These are phyloP conservation scores for Skeletonema grethae DNA, from an alignment of 108 stramenopile species.

Conservation along the genomic window DNA sequence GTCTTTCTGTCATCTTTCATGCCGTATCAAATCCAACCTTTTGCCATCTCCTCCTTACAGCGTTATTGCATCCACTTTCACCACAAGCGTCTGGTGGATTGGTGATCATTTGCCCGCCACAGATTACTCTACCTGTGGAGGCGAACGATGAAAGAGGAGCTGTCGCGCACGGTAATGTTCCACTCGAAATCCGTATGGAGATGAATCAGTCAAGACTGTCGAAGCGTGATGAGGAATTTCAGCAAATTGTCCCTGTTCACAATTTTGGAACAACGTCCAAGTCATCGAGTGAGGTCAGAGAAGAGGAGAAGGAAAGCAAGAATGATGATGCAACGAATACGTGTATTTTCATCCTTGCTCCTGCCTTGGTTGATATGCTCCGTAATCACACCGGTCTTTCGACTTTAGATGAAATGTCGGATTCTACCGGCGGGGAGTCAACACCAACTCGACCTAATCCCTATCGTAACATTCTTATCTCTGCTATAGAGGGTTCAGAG, in stretches of 20 bases:
- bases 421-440: slow-evolving; percentile 8
- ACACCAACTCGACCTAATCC: slow-evolving; percentile 30
- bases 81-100: slow-evolving; percentile 67
- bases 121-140: slow-evolving; percentile 49
- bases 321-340: slow-evolving; percentile 25
- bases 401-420: slow-evolving; percentile 36
- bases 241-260: slow-evolving; percentile 21
- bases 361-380: slow-evolving; percentile 71
- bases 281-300: neutral
- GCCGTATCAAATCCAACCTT: slow-evolving; percentile 70
- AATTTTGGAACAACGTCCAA: slow-evolving; percentile 23
- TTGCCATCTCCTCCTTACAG: slow-evolving; percentile 64
- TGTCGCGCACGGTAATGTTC: slow-evolving; percentile 22
- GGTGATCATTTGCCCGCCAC: slow-evolving; percentile 45
- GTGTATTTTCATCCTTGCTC: slow-evolving; percentile 76
- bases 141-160: slow-evolving; percentile 7
- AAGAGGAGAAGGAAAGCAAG: neutral
- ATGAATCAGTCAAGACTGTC: slow-evolving; percentile 26
- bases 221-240: slow-evolving; percentile 7
- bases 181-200: slow-evolving; percentile 57
- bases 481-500: slow-evolving; percentile 29
- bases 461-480: slow-evolving; percentile 43
- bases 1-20: slow-evolving; percentile 69
- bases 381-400: slow-evolving; percentile 39
- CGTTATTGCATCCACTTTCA: slow-evolving; percentile 80